phyloP scores from a whole-genome alignment of 495 filamentous ascomycete species.

The Tuber brumale region DNA sequence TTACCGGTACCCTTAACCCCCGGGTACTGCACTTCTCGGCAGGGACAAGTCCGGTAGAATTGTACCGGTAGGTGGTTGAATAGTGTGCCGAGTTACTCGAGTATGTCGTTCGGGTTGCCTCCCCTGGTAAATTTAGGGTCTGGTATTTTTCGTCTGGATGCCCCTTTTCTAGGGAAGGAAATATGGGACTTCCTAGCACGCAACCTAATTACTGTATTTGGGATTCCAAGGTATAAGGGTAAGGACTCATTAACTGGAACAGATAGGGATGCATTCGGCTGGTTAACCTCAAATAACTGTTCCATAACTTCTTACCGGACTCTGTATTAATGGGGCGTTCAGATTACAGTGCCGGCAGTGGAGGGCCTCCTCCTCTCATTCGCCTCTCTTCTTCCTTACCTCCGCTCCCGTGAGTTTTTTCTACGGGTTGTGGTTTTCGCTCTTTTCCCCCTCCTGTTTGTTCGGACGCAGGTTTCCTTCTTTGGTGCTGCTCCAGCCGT shows the following conservation, averaged over 20 bases:
- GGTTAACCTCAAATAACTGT: too few species aligned
- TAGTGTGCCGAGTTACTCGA: too few species aligned
- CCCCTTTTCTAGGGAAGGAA: not conserved
- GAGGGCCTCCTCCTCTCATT: not conserved
- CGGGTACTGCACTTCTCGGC: too few species aligned
- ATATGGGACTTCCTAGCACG: not conserved
- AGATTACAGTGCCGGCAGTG: not conserved
- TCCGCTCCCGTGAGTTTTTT: not conserved
- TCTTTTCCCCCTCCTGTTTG: not conserved
- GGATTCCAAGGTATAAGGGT: not conserved
- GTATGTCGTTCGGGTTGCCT: not conserved
- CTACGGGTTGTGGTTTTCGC: constrained; percentile 13
- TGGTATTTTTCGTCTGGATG: not conserved
- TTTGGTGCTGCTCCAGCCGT: constrained; percentile 17
- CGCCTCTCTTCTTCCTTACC: not conserved
- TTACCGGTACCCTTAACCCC: too few species aligned
- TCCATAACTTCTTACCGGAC: too few species aligned
- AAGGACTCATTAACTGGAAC: too few species aligned
- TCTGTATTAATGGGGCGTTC: not conserved
- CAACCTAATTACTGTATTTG: not conserved
- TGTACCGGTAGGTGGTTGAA: too few species aligned
- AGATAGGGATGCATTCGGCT: too few species aligned
- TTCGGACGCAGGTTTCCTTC: constrained; percentile 17
- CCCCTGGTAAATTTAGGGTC: not conserved
- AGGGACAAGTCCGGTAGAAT: too few species aligned